phyloP scores from a whole-genome alignment of 2,329 filamentous ascomycete genomes.

The Hypoxylon sp. region DNA sequence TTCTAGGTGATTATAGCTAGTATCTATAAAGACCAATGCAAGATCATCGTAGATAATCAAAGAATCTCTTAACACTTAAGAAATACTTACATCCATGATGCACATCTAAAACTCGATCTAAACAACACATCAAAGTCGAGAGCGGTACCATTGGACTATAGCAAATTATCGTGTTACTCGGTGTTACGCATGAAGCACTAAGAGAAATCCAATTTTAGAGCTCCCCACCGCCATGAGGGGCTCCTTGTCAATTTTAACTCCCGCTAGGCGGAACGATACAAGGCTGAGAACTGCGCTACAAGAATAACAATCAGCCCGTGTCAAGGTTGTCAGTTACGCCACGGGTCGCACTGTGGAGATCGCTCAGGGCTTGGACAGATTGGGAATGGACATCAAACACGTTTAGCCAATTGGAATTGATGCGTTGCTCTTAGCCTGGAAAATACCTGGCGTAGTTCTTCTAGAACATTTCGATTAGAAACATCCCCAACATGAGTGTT shows the following conservation, averaged over 20 bases:
- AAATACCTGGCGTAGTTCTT: neutral
- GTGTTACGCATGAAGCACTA: constrained; percentile 46
- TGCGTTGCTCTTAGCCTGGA: neutral
- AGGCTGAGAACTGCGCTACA: constrained; percentile 27
- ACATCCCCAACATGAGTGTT: constrained; percentile 5
- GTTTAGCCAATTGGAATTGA: neutral
- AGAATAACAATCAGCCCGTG: constrained; percentile 9
- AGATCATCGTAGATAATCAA: neutral
- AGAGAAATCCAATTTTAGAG: constrained; percentile 47
- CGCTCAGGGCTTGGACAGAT: constrained; percentile 6
- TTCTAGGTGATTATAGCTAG: neutral
- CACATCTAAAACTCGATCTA: neutral
- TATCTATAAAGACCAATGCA: neutral
- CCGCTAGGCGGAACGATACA: constrained; percentile 27
- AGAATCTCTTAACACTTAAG: neutral
- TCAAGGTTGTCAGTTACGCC: neutral
- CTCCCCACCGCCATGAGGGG: constrained; percentile 39
- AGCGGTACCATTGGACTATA: constrained; percentile 25
- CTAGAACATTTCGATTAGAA: constrained; percentile 40
- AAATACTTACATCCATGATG: neutral
- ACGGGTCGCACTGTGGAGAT: constrained; percentile 33
- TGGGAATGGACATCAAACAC: neutral
- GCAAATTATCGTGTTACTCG: constrained; percentile 28
- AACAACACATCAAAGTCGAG: neutral
- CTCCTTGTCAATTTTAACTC: constrained; percentile 29